Evolutionary conservation across 257 asterid genomes (phyloP).

Genomic region (Gentiana dahurica): DNA sequence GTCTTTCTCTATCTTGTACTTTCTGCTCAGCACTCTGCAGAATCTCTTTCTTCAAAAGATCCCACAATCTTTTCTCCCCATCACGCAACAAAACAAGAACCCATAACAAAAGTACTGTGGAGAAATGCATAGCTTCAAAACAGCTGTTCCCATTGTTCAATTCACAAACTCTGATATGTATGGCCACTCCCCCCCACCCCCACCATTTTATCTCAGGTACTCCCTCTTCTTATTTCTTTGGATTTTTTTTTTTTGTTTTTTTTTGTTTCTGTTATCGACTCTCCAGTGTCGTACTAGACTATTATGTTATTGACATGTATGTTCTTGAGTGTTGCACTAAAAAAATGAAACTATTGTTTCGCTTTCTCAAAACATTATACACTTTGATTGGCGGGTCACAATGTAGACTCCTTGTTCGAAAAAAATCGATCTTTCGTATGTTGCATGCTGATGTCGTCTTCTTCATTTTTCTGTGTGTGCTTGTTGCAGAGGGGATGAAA

Average conservation of each 20-base stretch:
- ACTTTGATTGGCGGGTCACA: too few relatives aligned
- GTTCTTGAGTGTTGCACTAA: background rate
- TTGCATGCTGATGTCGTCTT: background rate
- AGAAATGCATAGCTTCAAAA: constrained; percentile 50
- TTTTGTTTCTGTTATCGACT: background rate
- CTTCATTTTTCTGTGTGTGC: background rate
- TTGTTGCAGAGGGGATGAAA: constrained; percentile 35
- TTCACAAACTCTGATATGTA: constrained; percentile 40
- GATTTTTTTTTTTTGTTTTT: background rate
- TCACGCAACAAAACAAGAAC: constrained; percentile 7
- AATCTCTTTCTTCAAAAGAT: background rate
- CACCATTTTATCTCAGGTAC: constrained; percentile 64
- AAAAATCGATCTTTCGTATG: background rate
- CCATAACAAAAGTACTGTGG: background rate
- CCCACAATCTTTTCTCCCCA: background rate
- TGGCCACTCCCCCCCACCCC: constrained; percentile 53
- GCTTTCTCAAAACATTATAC: too few relatives aligned
- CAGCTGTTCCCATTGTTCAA: constrained; percentile 21
- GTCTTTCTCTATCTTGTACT: constrained; percentile 7
- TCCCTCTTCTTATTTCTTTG: background rate
- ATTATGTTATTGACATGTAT: background rate
- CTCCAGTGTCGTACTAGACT: too few relatives aligned
- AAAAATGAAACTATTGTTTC: too few relatives aligned
- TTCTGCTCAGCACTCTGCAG: background rate
- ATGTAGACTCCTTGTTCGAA: too few relatives aligned